Evolutionary conservation across 164 flowering plant genomes (phyloP), one percentile per base, ranked within the genome.

Genomic region (Cinnamomum chago): DNA sequence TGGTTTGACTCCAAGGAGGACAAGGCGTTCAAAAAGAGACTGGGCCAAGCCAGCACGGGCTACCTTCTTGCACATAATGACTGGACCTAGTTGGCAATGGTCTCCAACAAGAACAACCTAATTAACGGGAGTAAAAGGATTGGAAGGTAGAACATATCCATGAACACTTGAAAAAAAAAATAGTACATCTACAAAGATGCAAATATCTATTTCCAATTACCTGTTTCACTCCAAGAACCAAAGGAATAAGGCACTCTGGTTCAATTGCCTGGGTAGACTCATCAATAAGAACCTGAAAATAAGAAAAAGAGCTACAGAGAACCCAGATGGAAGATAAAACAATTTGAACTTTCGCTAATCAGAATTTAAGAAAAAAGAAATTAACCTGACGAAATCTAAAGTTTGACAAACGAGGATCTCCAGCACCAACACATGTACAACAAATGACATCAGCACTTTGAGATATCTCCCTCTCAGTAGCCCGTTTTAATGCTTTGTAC

Each of bases 361-460:
- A 15, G n/a, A 4, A 11, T 55, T 55, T 55, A 15, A 55, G 60
- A 55, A 55, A 15, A 55, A 13, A 17, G 60, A 55, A 55, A 13
- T 55, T 20, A 55, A 94, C 99, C 98, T 96, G 99, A n/a, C 99
- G 97, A 52, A 92, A 96, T 82, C 99, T 89, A 76, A 96, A 96
- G 82, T 96, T 96, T 68, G 98, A 84, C 75, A 96, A 79, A 51
- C 99, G 89, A 77, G 97, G 99, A 85, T 96, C 99, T 72, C 98
- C 99, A 81, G 99, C 98, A 79, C 99, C 99, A 85, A 94, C 99
- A 86, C 99, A 96, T 71, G 99, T 96, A 80, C 99, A 96, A 77
- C 99, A 96, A 72, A 96, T 96, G 77, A 96, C 99, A 85, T 96
- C 99, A 79, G 99, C 99, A 86, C 99, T 96, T 84, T 94, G 99